A percentile compares a stretch with the other conserved stretches of the same genome.
Conservation (phyloP, 2,329 filamentous ascomycete species). For the Sporothrix pallida region DNA sequence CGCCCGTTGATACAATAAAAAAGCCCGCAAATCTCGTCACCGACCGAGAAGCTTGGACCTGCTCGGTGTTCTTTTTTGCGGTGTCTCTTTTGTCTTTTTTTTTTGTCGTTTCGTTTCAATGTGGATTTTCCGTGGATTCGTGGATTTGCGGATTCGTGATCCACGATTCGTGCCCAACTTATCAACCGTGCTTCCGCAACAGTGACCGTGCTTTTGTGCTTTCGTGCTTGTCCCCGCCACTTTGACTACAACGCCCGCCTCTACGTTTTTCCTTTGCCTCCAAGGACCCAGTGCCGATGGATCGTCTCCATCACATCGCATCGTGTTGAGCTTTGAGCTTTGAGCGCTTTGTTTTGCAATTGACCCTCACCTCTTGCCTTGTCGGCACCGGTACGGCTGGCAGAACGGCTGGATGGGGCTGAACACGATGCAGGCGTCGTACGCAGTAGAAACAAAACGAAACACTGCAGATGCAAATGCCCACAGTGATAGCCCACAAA, state of each 20-base stretch:
- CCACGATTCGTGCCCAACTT: background rate
- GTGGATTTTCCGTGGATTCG: background rate
- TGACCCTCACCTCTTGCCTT: no score
- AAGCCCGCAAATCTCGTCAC: background rate
- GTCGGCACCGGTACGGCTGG: no score
- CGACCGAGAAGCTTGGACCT: conserved; percentile 16
- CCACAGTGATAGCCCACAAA: background rate
- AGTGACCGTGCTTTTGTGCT: background rate
- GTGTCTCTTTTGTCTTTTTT: background rate
- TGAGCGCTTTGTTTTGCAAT: no score
- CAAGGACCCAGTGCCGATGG: background rate
- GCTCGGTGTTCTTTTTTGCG: background rate
- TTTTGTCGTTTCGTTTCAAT: background rate
- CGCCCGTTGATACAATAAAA: background rate
- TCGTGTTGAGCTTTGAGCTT: background rate
- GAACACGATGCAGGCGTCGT: no score
- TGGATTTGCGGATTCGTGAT: background rate
- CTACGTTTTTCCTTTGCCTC: background rate
- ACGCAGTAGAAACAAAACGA: no score
- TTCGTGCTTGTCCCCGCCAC: background rate
- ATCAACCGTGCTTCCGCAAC: background rate
- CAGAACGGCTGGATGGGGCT: no score
- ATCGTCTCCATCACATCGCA: background rate
- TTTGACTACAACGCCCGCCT: background rate
- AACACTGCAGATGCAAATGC: background rate